These are phyloP conservation scores for Adansonia madagascariensis DNA, from an alignment of 441 rosid species.

Conservation along the genomic window DNA sequence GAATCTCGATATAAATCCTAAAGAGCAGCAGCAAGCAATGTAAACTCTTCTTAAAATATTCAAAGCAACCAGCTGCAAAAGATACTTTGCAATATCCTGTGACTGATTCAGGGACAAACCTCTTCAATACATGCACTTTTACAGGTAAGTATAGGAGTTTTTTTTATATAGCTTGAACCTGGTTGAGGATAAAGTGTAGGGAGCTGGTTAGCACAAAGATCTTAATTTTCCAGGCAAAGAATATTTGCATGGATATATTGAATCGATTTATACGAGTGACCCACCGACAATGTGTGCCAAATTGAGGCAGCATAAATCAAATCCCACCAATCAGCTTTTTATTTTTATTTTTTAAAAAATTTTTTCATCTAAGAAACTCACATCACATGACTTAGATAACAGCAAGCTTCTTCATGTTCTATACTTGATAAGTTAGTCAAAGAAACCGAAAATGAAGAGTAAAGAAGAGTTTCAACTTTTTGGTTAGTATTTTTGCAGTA, in stretches of 20 bases:
- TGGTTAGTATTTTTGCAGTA: not conserved
- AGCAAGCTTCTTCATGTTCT: conserved; percentile 19
- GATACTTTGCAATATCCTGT: conserved; percentile 15
- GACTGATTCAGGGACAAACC: conserved; percentile 13
- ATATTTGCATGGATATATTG: conserved; percentile 25
- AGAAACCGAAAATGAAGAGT: not conserved
- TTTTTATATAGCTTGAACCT: conserved; percentile 15
- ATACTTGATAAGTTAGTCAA: not conserved
- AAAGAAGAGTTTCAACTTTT: not conserved
- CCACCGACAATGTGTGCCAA: conserved; percentile 40
- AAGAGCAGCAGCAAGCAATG: conserved; percentile 5
- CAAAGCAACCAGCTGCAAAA: conserved; percentile 17
- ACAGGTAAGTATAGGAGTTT: not conserved
- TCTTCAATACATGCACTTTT: not conserved
- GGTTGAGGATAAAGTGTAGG: conserved; percentile 5
- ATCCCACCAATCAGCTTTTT: conserved; percentile 14
- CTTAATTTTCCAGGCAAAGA: conserved; percentile 13
- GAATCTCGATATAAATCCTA: not conserved
- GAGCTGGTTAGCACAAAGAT: not conserved
- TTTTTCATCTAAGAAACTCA: not conserved
- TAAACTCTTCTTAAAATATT: not conserved
- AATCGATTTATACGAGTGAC: conserved; percentile 22
- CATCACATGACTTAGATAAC: conserved; percentile 7
- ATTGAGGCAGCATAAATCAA: conserved; percentile 25
- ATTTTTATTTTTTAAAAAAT: too few species aligned